Percentiles rank a stretch among this genome's conserved stretches.
Evolutionary conservation across 2,329 filamentous ascomycete species (phyloP).

Genomic region (Sporothrix dimorphospora): DNA sequence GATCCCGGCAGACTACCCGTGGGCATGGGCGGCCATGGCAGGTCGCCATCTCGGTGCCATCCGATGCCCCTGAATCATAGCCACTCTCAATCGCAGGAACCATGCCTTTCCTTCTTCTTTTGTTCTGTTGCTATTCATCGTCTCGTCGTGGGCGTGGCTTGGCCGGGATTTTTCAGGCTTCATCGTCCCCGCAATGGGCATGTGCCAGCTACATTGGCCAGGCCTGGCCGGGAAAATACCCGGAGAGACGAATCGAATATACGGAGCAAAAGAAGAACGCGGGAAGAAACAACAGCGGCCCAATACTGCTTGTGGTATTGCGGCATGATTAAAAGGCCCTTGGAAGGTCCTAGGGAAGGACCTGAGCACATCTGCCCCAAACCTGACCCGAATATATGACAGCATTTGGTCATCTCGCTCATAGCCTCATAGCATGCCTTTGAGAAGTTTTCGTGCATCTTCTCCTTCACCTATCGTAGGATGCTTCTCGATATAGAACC

Average conservation of each 20-base stretch:
- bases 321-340: slow-evolving; percentile 18
- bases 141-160: neutral
- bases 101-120: no score
- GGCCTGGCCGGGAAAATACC: neutral
- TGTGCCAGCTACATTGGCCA: neutral
- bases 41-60: neutral
- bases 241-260: neutral
- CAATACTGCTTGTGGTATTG: neutral
- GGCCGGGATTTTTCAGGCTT: neutral
- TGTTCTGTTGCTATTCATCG: neutral
- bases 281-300: neutral
- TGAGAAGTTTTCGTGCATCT: no score
- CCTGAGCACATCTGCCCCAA: neutral
- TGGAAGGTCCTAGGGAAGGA: slow-evolving; percentile 17
- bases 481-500: no score
- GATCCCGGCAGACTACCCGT: neutral
- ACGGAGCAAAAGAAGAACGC: neutral
- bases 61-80: neutral
- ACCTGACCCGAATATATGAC: neutral
- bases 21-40: neutral
- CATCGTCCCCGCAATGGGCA: neutral
- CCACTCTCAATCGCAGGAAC: neutral
- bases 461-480: no score
- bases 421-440: neutral
- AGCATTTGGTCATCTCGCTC: neutral